A percentile compares a stretch with the other conserved stretches of the same genome.
Evolutionary conservation across 495 filamentous ascomycete genomes (phyloP).

Genomic region (Lophiotrema nucula): DNA sequence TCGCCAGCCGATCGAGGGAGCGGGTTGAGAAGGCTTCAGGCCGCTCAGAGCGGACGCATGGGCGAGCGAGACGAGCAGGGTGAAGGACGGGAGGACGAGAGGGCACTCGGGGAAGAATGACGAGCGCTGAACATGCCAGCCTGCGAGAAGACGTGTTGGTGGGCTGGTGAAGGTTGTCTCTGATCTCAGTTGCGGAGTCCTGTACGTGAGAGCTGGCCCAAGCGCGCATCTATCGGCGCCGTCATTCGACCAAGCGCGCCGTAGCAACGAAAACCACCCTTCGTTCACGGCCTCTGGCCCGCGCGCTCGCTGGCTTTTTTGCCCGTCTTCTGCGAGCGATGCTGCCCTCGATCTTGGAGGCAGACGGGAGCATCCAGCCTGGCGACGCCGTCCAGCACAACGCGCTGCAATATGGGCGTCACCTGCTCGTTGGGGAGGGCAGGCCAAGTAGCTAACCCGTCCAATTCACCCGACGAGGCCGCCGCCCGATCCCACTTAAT

Average conservation of each 20-base stretch:
- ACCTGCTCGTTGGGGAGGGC: slow-evolving; percentile 20
- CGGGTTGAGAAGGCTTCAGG: slow-evolving; percentile 21
- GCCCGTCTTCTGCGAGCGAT: no score
- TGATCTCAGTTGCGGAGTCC: slow-evolving; percentile 4
- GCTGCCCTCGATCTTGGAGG: no score
- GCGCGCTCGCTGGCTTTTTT: not conserved
- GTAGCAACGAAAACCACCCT: slow-evolving; percentile 5
- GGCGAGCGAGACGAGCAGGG: slow-evolving; percentile 2
- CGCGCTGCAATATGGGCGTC: slow-evolving; percentile 20
- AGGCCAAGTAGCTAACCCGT: slow-evolving; percentile 10
- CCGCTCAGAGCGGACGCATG: slow-evolving; percentile 13
- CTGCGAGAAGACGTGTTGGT: slow-evolving; percentile 1
- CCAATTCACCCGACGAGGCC: slow-evolving; percentile 25
- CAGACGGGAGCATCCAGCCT: no score
- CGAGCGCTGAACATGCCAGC: slow-evolving; percentile 30
- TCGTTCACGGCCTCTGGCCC: no score
- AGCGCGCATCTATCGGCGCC: slow-evolving; percentile 5
- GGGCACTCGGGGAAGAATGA: slow-evolving; percentile 22
- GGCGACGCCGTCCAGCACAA: no score
- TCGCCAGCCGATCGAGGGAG: slow-evolving; percentile 30
- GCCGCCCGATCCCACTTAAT: slow-evolving; percentile 20
- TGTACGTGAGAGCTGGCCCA: not conserved
- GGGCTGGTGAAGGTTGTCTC: slow-evolving; percentile 8
- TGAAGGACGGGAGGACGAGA: not conserved
- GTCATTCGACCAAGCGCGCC: not conserved